Base-by-base conservation (phyloP, 495 filamentous ascomycete genomes). In the Cladorrhinum samala region DNA sequence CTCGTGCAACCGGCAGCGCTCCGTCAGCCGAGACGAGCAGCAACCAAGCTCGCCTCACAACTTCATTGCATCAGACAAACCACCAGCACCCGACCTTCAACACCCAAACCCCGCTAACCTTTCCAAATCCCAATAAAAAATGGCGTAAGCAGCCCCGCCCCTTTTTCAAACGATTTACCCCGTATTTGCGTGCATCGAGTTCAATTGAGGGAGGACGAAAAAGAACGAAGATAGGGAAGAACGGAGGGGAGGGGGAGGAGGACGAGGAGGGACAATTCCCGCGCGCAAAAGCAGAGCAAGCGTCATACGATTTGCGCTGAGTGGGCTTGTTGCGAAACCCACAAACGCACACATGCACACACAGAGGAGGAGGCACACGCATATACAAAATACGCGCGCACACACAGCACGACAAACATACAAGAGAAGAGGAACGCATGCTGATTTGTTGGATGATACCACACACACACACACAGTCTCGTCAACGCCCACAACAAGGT, bases 401-500 rank as follows among this genome's bases (percentile, higher is more conserved):
- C n/a, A n/a, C n/a, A 11, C 6, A 33, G 27, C 27, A 33, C 27
- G 11, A 11, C 5, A 33, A 33, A 33, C 27, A 27, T 27, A 23
- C 37, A 19, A 27, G 9, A 24, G 4, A 52, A 36, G 9, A 36
- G 30, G 23, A 18, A 5, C 27, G 5, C 11, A 33, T 33, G 27
- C 27, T 33, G 27, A 33, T 11, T 11, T 33, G 11, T 33, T 5
- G 27, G 11, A 5, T 45, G 16, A 39, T 25, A n/a, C n/a, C n/a
- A n/a, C n/a, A n/a, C n/a, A n/a, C n/a, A n/a, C n/a, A n/a, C n/a
- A n/a, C 24, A 41, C 53, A 85, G 85, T 68, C 76, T 85, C 70
- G 59, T 91, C 77, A 77, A 89, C 83, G 87, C 86, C 70, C 78
- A 82, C 68, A 96, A 96, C 82, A 83, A 82, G 68, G 91, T 95